Evolutionary conservation across 164 flowering plant species (phyloP).

Genomic region (Echeveria elegans): DNA sequence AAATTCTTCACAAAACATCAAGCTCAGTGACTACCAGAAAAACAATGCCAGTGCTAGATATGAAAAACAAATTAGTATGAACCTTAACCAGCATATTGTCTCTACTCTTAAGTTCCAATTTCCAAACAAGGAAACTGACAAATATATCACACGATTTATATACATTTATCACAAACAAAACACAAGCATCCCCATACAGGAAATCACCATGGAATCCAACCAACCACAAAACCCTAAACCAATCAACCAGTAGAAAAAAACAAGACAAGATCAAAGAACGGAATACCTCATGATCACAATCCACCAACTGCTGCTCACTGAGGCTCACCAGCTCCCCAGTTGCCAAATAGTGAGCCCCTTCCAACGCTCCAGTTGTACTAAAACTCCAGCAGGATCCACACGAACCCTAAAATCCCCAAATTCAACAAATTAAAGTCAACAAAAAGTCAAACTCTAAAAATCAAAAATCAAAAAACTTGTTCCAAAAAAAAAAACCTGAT

Average conservation of each 20-base stretch:
- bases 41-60: no score
- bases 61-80: no score
- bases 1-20: no score
- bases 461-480: background rate
- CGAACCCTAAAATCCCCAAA: conserved; percentile 45
- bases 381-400: conserved; percentile 99
- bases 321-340: conserved; percentile 58
- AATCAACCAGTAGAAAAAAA: background rate
- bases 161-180: no score
- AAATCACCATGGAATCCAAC: background rate
- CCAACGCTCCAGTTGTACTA: conserved; percentile 88
- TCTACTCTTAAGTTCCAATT: no score
- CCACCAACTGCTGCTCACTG: conserved; percentile 69
- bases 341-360: conserved; percentile 58
- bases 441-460: background rate
- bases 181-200: no score
- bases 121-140: no score
- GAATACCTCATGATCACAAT: conserved; percentile 54
- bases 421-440: background rate
- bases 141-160: no score
- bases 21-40: no score
- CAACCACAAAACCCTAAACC: background rate
- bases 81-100: no score
- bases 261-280: background rate
- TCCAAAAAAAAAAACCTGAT: conserved; percentile 47